These are phyloP conservation scores for Penicillium cinerascens DNA, from an alignment of 495 filamentous ascomycete species.

Conservation along the genomic window DNA sequence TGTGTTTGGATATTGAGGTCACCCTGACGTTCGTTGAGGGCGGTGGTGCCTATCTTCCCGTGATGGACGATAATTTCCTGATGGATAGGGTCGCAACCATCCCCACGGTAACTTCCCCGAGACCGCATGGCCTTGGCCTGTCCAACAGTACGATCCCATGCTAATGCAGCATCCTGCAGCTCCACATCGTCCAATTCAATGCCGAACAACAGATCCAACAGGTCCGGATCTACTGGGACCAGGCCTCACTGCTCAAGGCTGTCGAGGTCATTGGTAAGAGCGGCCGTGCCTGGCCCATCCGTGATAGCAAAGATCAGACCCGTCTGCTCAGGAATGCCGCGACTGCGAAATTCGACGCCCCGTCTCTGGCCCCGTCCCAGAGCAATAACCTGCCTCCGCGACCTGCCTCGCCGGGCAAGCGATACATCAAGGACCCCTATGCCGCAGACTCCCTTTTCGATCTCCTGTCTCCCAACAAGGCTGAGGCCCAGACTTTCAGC, in stretches of 20 bases:
- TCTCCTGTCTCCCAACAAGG: slow-evolving; percentile 34
- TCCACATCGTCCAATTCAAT: slow-evolving; percentile 89
- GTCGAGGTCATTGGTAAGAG: slow-evolving; percentile 89
- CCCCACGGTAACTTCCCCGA: slow-evolving; percentile 64
- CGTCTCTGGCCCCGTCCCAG: slow-evolving; percentile 11
- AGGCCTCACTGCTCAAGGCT: slow-evolving; percentile 86
- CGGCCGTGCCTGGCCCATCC: slow-evolving; percentile 90
- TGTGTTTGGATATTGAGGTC: slow-evolving; percentile 78
- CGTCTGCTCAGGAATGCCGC: slow-evolving; percentile 59
- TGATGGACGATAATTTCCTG: slow-evolving; percentile 91
- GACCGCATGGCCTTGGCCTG: slow-evolving; percentile 2
- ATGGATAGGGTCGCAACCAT: slow-evolving; percentile 77
- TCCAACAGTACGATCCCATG: slow-evolving; percentile 21
- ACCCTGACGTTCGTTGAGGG: slow-evolving; percentile 74
- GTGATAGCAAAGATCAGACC: slow-evolving; percentile 80
- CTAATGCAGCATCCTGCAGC: slow-evolving; percentile 44
- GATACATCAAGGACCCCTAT: slow-evolving; percentile 63
- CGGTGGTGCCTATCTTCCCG: slow-evolving; percentile 85
- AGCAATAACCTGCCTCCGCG: slow-evolving; percentile 35
- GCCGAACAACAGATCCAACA: slow-evolving; percentile 69
- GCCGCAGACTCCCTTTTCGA: slow-evolving; percentile 59
- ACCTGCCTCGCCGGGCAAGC: slow-evolving; percentile 47
- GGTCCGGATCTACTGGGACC: slow-evolving; percentile 91
- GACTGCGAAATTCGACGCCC: slow-evolving; percentile 15
- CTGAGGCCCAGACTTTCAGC: slow-evolving; percentile 17